phyloP scores from a whole-genome alignment of 2,329 filamentous ascomycete species.

The Orbilia ellipsospora region DNA sequence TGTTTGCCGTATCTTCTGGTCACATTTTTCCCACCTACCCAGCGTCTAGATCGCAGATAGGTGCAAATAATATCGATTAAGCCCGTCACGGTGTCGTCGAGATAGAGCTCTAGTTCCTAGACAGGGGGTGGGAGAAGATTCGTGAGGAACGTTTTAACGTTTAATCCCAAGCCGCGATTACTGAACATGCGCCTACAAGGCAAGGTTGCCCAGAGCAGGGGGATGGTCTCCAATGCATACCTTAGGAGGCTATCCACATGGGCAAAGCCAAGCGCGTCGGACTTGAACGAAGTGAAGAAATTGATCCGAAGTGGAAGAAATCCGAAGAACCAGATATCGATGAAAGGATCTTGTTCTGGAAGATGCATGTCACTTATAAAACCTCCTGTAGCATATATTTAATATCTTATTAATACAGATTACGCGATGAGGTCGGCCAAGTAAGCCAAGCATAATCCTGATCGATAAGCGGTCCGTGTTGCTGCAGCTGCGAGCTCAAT shows the following conservation, averaged over 20 bases:
- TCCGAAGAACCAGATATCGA: constrained; percentile 4
- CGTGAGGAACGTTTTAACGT: constrained; percentile 6
- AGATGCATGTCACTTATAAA: too few species aligned
- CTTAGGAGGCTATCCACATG: background rate
- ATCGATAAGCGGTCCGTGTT: constrained; percentile 27
- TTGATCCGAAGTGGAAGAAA: constrained; percentile 29
- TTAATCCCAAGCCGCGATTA: constrained; percentile 31
- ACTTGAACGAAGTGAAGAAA: constrained; percentile 10
- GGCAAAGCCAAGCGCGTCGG: constrained; percentile 7
- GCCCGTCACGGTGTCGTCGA: constrained; percentile 7
- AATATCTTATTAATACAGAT: constrained; percentile 20
- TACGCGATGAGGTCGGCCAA: constrained; percentile 13
- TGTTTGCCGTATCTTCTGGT: background rate
- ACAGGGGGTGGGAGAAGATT: constrained; percentile 2
- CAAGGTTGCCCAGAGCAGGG: constrained; percentile 4
- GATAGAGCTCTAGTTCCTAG: constrained; percentile 45
- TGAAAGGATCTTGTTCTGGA: background rate
- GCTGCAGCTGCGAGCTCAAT: background rate
- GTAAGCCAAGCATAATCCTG: background rate
- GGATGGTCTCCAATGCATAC: background rate
- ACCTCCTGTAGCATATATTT: background rate
- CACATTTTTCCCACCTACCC: background rate
- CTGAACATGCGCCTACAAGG: constrained; percentile 43
- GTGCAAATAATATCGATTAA: background rate
- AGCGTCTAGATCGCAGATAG: background rate